Conservation (phyloP, 169 alveolate genomes). For the Condylostoma magnum region DNA sequence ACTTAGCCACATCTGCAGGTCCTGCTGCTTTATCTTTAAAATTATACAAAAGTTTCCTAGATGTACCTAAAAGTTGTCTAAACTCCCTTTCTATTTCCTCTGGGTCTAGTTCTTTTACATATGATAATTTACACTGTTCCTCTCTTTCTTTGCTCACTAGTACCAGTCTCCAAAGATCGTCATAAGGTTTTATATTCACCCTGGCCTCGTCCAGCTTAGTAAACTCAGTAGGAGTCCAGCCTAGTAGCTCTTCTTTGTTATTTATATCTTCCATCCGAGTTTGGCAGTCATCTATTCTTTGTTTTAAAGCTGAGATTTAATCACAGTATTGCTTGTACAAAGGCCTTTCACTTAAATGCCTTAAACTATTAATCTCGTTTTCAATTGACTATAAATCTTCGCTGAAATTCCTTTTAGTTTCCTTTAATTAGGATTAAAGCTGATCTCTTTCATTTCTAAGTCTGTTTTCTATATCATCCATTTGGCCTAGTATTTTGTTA, state of each 20-base stretch:
- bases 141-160: slow-evolving; percentile 35
- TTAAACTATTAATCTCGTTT: slow-evolving; percentile 39
- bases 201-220: slow-evolving; percentile 50
- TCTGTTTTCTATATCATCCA: slow-evolving; percentile 50
- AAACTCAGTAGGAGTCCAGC: slow-evolving; percentile 60
- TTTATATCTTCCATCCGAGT: slow-evolving; percentile 64
- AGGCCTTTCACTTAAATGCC: slow-evolving; percentile 30
- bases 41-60: slow-evolving; percentile 38
- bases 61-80: slow-evolving; percentile 42
- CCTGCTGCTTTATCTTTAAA: slow-evolving; percentile 9
- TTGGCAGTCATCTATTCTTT: slow-evolving; percentile 36
- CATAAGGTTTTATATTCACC: slow-evolving; percentile 53
- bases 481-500: slow-evolving; percentile 28
- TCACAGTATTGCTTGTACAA: slow-evolving; percentile 35
- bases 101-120: slow-evolving; percentile 58
- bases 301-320: slow-evolving; percentile 38
- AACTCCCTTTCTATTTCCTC: slow-evolving; percentile 70
- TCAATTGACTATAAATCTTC: slow-evolving; percentile 51
- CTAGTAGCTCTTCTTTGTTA: slow-evolving; percentile 57
- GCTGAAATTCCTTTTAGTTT: slow-evolving; percentile 51
- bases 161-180: slow-evolving; percentile 63
- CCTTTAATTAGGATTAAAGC: slow-evolving; percentile 44
- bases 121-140: no score
- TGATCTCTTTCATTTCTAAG: slow-evolving; percentile 56
- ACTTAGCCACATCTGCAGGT: slow-evolving; percentile 7